Conservation (phyloP, 2,329 filamentous ascomycete genomes). For the Pseudogymnoascus sp. region DNA sequence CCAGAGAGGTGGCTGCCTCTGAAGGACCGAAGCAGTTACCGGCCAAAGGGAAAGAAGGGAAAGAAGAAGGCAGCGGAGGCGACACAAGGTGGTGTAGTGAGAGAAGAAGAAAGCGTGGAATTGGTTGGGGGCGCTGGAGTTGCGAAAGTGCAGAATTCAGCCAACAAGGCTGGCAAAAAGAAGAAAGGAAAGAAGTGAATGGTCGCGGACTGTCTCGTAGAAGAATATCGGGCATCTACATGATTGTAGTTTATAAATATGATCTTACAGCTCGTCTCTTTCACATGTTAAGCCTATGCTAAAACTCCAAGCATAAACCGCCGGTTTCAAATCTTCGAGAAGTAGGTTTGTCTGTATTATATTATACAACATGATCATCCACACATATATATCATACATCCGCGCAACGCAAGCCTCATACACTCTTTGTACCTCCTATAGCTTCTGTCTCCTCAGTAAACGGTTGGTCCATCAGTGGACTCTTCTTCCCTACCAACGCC, state of each 20-base stretch:
- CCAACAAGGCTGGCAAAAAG: slow-evolving; percentile 30
- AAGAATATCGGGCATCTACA: not conserved
- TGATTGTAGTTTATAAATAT: not conserved
- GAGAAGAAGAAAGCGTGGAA: slow-evolving; percentile 62
- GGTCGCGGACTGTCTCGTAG: not conserved
- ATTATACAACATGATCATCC: slow-evolving; percentile 7
- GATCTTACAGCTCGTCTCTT: not conserved
- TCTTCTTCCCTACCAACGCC: slow-evolving; percentile 32
- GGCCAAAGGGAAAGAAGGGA: slow-evolving; percentile 86
- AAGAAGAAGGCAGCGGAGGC: slow-evolving; percentile 72
- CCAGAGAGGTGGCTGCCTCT: slow-evolving; percentile 90
- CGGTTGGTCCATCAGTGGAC: slow-evolving; percentile 32
- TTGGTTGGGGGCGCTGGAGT: slow-evolving; percentile 56
- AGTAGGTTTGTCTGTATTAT: slow-evolving; percentile 6
- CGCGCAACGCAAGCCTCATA: not conserved
- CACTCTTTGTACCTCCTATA: not conserved
- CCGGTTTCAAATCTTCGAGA: not conserved
- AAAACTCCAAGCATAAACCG: not conserved
- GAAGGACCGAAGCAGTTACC: slow-evolving; percentile 79
- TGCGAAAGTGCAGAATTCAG: slow-evolving; percentile 57
- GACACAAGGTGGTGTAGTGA: slow-evolving; percentile 79
- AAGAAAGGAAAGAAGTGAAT: slow-evolving; percentile 45
- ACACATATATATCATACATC: slow-evolving; percentile 9
- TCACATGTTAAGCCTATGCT: not conserved
- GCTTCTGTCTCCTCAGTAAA: slow-evolving; percentile 22